These are phyloP conservation scores for Clavispora asparagi DNA, from an alignment of 805 yeast species.

Conservation along the genomic window DNA sequence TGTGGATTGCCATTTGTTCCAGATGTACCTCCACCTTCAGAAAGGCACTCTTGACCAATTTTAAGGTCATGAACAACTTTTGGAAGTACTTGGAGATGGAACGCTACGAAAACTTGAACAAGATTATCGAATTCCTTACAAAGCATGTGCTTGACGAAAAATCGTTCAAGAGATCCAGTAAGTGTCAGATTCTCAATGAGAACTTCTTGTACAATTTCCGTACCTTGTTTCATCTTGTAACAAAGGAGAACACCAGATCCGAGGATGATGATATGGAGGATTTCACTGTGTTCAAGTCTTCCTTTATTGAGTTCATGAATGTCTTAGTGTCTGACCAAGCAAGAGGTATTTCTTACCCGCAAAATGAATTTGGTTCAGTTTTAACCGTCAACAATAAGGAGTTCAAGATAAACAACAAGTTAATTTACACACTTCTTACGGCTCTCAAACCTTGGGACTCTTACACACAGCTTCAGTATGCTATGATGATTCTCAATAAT, in stretches of 20 bases:
- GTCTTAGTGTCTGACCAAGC: conserved; percentile 46
- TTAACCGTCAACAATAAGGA: conserved; percentile 44
- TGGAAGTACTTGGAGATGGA: conserved; percentile 50
- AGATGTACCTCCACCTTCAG: conserved; percentile 48
- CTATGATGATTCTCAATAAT: conserved; percentile 42
- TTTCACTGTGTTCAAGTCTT: conserved; percentile 25
- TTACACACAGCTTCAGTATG: conserved; percentile 52
- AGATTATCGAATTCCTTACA: conserved; percentile 45
- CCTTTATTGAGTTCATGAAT: conserved; percentile 43
- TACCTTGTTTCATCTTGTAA: conserved; percentile 32
- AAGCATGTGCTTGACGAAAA: conserved; percentile 52
- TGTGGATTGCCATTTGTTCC: conserved; percentile 53
- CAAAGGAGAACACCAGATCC: conserved; percentile 7
- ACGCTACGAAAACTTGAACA: conserved; percentile 20
- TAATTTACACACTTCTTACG: conserved; percentile 57
- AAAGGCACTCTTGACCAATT: conserved; percentile 56
- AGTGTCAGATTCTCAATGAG: conserved; percentile 75
- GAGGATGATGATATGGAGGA: conserved; percentile 23
- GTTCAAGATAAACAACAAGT: conserved; percentile 63
- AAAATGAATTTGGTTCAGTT: conserved; percentile 46
- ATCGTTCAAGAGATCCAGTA: conserved; percentile 59
- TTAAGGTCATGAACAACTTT: conserved; percentile 57
- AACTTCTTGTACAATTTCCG: conserved; percentile 58
- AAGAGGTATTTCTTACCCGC: conserved; percentile 42
- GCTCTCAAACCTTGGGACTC: conserved; percentile 81